Conservation (phyloP, 2,329 filamentous ascomycete genomes). For the Hypoxylon sp. region DNA sequence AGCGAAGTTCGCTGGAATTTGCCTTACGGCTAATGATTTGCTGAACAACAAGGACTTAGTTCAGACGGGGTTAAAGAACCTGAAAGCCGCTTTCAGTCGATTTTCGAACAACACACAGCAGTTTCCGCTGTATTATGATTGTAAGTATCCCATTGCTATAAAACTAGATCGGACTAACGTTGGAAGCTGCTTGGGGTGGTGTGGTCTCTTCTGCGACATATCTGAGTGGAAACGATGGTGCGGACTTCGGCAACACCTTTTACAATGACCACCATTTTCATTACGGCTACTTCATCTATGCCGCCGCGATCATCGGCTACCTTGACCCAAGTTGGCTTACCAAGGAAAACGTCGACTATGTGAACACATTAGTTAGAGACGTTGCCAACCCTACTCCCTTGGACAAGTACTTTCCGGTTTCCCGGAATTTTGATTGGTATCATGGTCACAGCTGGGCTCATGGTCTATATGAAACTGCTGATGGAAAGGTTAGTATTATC, state of each 20-base stretch:
- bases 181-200: slow-evolving; percentile 77
- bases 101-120: slow-evolving; percentile 77
- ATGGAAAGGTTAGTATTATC: slow-evolving; percentile 71
- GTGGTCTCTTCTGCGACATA: slow-evolving; percentile 83
- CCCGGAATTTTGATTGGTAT: slow-evolving; percentile 91
- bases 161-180: slow-evolving; percentile 33
- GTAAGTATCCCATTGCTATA: slow-evolving; percentile 54
- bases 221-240: slow-evolving; percentile 72
- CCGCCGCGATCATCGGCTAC: slow-evolving; percentile 84
- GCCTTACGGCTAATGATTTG: slow-evolving; percentile 75
- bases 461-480: slow-evolving; percentile 75
- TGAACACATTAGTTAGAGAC: slow-evolving; percentile 88
- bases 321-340: slow-evolving; percentile 81
- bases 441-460: slow-evolving; percentile 96
- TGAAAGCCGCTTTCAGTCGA: slow-evolving; percentile 74
- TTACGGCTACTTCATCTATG: slow-evolving; percentile 90
- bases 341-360: slow-evolving; percentile 77
- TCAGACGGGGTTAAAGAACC: slow-evolving; percentile 66
- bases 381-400: slow-evolving; percentile 77
- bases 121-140: slow-evolving; percentile 74
- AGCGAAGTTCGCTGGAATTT: slow-evolving; percentile 79
- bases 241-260: slow-evolving; percentile 90
- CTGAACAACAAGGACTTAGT: slow-evolving; percentile 69
- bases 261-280: slow-evolving; percentile 84
- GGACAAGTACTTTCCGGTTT: slow-evolving; percentile 84